Evolutionary conservation across 2,329 filamentous ascomycete species (phyloP).

Genomic region (Blastomyces silverae): DNA sequence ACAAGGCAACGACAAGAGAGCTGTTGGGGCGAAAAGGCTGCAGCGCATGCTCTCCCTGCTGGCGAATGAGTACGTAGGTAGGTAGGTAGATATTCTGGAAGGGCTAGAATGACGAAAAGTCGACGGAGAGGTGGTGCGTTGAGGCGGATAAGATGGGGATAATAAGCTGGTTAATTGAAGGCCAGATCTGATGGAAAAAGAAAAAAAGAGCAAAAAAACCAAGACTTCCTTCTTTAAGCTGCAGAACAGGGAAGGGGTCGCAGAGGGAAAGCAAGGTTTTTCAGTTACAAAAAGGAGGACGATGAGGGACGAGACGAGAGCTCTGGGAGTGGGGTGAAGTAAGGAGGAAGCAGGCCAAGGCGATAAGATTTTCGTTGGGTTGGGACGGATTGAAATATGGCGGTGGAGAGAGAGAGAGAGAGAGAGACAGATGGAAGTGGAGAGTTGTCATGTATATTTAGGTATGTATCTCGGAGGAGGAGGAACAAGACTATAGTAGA

Average conservation of each 20-base stretch:
- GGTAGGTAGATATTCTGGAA: neutral
- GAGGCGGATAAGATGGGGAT: no score
- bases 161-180: no score
- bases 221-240: no score
- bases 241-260: constrained; percentile 19
- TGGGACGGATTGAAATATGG: neutral
- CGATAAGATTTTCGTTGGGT: neutral
- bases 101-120: neutral
- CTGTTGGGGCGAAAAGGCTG: constrained; percentile 9
- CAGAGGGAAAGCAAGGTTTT: neutral
- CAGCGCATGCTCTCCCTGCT: constrained; percentile 5
- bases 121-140: no score
- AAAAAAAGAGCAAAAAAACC: no score
- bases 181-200: neutral
- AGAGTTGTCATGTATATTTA: neutral
- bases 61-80: neutral
- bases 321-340: neutral
- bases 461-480: no score
- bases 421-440: neutral
- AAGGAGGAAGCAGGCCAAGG: no score
- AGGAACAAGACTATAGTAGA: no score
- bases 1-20: constrained; percentile 12
- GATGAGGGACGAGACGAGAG: neutral
- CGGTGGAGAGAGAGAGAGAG: neutral
- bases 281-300: constrained; percentile 11